These are phyloP conservation scores for Evansstolkia leycettana DNA, from an alignment of 495 filamentous ascomycete species.

Conservation along the genomic window DNA sequence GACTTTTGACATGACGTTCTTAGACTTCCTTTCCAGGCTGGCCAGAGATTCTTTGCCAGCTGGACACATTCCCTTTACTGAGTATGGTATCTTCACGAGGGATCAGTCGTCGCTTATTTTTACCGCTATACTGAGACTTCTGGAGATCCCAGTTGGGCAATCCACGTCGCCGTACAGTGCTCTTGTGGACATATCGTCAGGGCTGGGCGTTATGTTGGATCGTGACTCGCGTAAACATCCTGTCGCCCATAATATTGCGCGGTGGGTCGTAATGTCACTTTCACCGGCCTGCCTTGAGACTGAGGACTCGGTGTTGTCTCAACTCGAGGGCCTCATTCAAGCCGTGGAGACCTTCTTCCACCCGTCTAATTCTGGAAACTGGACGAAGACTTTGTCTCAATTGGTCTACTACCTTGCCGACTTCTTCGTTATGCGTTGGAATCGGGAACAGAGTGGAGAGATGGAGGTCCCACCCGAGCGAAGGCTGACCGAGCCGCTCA, in stretches of 20 bases:
- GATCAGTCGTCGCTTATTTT: conserved; percentile 91
- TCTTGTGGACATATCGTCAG: conserved; percentile 69
- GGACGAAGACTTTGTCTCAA: conserved; percentile 84
- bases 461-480: conserved; percentile 72
- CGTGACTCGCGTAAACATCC: conserved; percentile 89
- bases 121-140: conserved; percentile 74
- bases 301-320: conserved; percentile 67
- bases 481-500: conserved; percentile 64
- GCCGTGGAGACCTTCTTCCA: conserved; percentile 98
- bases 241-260: conserved; percentile 79
- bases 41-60: conserved; percentile 70
- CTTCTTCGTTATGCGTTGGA: conserved; percentile 97
- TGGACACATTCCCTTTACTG: conserved; percentile 64
- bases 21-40: conserved; percentile 81
- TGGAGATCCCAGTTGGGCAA: conserved; percentile 96
- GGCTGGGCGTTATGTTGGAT: conserved; percentile 73
- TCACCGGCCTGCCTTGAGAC: conserved; percentile 73
- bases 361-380: conserved; percentile 85
- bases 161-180: conserved; percentile 81
- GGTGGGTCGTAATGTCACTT: conserved; percentile 89
- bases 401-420: conserved; percentile 88
- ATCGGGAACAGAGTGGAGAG: conserved; percentile 85
- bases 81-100: conserved; percentile 81
- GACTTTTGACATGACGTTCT: conserved; percentile 70
- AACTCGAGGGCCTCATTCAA: conserved; percentile 86